These are phyloP conservation scores for Trichosporon inkin DNA, from an alignment of 1,284 basidiomycete genomes.

Conservation along the genomic window DNA sequence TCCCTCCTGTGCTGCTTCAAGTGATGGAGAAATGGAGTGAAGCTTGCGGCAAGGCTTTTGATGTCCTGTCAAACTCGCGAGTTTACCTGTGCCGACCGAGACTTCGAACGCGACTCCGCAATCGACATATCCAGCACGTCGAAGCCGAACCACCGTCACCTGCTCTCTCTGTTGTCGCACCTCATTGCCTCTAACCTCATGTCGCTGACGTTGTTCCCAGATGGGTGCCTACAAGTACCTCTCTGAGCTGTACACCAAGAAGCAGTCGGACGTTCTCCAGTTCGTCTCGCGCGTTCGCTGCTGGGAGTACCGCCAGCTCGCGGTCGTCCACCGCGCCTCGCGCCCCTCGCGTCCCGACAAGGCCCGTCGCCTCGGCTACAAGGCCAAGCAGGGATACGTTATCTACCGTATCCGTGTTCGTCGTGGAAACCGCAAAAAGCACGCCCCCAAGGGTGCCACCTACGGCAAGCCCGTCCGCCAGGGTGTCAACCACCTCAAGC, in stretches of 20 bases:
- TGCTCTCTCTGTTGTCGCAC: neutral
- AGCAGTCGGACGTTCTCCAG: slow-evolving; percentile 75
- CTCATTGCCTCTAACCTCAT: neutral
- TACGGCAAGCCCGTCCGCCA: slow-evolving; percentile 99
- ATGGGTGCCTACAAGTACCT: slow-evolving; percentile 88
- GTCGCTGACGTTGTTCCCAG: slow-evolving; percentile 14
- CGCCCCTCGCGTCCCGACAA: slow-evolving; percentile 98
- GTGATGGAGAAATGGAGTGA: too few relatives aligned
- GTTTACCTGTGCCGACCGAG: too few relatives aligned
- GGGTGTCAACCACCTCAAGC: slow-evolving; percentile 99
- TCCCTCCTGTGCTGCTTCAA: too few relatives aligned
- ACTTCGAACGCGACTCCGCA: too few relatives aligned
- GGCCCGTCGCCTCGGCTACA: slow-evolving; percentile 97
- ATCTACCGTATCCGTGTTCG: slow-evolving; percentile 97
- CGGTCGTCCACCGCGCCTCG: slow-evolving; percentile 96
- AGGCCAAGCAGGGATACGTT: slow-evolving; percentile 99
- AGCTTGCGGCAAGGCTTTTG: too few relatives aligned
- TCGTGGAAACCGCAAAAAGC: slow-evolving; percentile 99
- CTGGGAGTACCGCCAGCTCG: slow-evolving; percentile 99
- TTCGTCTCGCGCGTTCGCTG: slow-evolving; percentile 98
- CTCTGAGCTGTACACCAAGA: slow-evolving; percentile 67
- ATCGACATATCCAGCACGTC: too few relatives aligned
- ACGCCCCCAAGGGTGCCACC: slow-evolving; percentile 95
- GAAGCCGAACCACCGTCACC: too few relatives aligned
- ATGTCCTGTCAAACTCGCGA: too few relatives aligned